Evolutionary conservation across 106 monocot genomes (phyloP), one percentile per base, ranked within the genome.

Genomic region (Apostasia shenzhenica): DNA sequence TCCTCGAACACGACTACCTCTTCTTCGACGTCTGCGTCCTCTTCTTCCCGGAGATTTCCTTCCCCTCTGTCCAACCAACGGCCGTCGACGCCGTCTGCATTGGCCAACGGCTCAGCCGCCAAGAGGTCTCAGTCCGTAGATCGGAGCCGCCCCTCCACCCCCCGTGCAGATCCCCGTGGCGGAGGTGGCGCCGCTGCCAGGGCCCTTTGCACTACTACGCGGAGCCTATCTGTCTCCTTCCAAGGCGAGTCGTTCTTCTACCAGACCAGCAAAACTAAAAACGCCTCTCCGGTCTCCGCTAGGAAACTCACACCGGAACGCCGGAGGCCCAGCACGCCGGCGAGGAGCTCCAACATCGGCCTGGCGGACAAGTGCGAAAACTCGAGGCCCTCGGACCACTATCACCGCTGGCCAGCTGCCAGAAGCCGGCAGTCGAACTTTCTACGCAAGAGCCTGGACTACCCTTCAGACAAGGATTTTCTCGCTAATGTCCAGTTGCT

Each of bases 201-300:
- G 12, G 40, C 57, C 5, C 57, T 72, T 37, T 69, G 63, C 62
- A 82, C 79, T 39, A 79, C 79, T 45, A 87, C 87, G 2, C 59
- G 95, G 41, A 83, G 84, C 67, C 84, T 92, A 3, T 85, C 92
- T 2, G 89, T 92, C 12, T 82, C 89, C 55, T 89, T 97, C 67
- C 95, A 92, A 74, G 92, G 84, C 4, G 92, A 82, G 38, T 97
- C 95, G 50, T 97, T 89, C 82, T 92, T 89, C 82, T 89, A 89
- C 67, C 86, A 86, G 72, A 89, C 85, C n/a, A 82, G 81, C 70
- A 82, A 83, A 62, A 77, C 82, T 53, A 84, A 75, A 59, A 51
- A 67, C 50, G 45, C 86, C 1, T 58, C 86, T 43, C 61, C 71
- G 2, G 56, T 3, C 14, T 64, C 76, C 37, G 14, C 57, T 53